These are phyloP conservation scores for Solanum aculeatissimum DNA, from an alignment of 305 asterid species.

Conservation along the genomic window DNA sequence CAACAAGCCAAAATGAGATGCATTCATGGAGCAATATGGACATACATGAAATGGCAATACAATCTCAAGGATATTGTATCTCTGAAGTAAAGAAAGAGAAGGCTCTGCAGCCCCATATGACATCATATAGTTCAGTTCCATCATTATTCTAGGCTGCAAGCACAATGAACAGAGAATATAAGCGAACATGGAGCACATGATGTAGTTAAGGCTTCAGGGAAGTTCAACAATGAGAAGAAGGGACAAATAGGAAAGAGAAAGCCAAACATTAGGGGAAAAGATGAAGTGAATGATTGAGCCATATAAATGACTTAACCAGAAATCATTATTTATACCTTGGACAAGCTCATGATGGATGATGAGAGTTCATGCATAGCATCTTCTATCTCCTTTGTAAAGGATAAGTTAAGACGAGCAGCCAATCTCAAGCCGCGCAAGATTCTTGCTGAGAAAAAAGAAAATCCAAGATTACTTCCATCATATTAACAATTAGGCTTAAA, in stretches of 20 bases:
- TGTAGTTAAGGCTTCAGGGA: background rate
- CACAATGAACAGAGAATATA: background rate
- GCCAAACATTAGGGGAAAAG: background rate
- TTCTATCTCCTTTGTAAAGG: constrained; percentile 66
- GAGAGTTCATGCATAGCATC: constrained; percentile 48
- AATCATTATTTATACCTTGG: constrained; percentile 27
- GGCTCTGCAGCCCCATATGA: constrained; percentile 93
- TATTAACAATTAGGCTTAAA: background rate
- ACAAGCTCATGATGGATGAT: constrained; percentile 38
- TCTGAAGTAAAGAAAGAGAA: constrained; percentile 61
- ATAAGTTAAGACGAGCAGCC: constrained; percentile 87
- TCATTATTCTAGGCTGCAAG: constrained; percentile 52
- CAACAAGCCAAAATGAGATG: background rate
- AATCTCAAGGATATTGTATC: constrained; percentile 58
- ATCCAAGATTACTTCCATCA: background rate
- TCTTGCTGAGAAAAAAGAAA: constrained; percentile 52
- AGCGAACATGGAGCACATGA: background rate
- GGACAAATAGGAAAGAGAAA: background rate
- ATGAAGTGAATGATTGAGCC: background rate
- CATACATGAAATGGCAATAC: constrained; percentile 82
- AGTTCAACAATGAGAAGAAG: background rate
- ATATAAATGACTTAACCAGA: background rate
- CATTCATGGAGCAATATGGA: background rate
- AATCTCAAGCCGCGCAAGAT: constrained; percentile 91
- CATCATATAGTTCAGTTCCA: constrained; percentile 85